A percentile compares a stretch with the other conserved stretches of the same genome.
Evolutionary conservation across 106 monocot genomes (phyloP).

Genomic region (Posidonia australis): DNA sequence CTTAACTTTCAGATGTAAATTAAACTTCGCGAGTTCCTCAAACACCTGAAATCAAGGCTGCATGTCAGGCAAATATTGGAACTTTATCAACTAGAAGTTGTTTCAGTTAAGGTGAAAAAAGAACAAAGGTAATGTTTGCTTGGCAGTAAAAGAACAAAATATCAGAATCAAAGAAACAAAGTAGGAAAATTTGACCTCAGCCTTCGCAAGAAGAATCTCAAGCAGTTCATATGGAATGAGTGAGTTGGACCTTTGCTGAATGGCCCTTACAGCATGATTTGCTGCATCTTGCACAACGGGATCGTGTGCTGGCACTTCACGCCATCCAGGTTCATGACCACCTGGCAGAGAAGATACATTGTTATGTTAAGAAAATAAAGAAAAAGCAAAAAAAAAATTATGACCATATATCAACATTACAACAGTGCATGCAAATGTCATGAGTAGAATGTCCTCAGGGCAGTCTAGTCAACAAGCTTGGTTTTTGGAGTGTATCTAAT

Average conservation of each 20-base stretch:
- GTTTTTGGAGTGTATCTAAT: no score
- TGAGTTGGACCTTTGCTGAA: slow-evolving; percentile 65
- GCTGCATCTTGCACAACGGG: slow-evolving; percentile 78
- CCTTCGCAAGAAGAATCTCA: slow-evolving; percentile 59
- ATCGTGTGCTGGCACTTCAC: slow-evolving; percentile 51
- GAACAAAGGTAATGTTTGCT: no score
- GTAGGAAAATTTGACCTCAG: slow-evolving; percentile 36
- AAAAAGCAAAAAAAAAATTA: no score
- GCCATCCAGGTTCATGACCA: slow-evolving; percentile 58
- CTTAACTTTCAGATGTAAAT: slow-evolving; percentile 75
- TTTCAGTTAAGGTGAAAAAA: neutral
- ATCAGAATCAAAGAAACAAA: neutral
- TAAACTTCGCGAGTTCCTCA: slow-evolving; percentile 62
- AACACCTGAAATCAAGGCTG: slow-evolving; percentile 36
- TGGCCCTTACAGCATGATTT: slow-evolving; percentile 64
- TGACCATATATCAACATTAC: no score
- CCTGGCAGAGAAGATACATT: slow-evolving; percentile 17
- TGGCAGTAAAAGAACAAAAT: neutral
- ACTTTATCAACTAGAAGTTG: neutral
- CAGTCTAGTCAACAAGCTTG: no score
- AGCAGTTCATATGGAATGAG: slow-evolving; percentile 64
- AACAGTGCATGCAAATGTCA: no score
- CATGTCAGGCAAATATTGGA: neutral
- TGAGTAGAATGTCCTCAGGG: no score
- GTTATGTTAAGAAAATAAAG: no score